Percentiles rank a stretch among this genome's conserved stretches.
Conservation (phyloP, 768 basidiomycete genomes). For the Phanerochaete carnosa region DNA sequence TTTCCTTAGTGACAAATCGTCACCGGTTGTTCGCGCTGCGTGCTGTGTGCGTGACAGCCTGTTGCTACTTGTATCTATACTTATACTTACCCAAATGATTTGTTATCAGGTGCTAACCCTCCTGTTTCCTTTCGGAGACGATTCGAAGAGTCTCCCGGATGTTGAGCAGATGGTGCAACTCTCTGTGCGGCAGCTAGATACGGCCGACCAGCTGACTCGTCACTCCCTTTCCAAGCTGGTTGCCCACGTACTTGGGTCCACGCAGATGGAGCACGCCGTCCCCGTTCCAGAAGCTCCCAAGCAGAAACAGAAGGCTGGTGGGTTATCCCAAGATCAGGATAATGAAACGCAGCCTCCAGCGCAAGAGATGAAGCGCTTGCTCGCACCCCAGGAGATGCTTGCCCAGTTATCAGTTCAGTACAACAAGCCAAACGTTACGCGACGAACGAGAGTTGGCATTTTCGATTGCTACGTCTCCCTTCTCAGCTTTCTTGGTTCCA, state of each 20-base stretch:
- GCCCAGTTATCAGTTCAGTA: slow-evolving; percentile 73
- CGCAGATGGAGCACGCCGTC: slow-evolving; percentile 64
- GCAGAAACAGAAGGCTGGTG: slow-evolving; percentile 54
- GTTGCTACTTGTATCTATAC: not conserved
- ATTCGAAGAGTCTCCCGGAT: slow-evolving; percentile 59
- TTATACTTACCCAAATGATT: not conserved
- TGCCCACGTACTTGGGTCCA: slow-evolving; percentile 80
- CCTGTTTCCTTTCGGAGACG: slow-evolving; percentile 58
- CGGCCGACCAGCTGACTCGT: slow-evolving; percentile 80
- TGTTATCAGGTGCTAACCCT: slow-evolving; percentile 46
- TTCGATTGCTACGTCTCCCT: slow-evolving; percentile 86
- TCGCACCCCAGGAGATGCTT: slow-evolving; percentile 79
- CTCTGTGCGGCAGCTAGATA: slow-evolving; percentile 75
- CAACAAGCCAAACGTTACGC: slow-evolving; percentile 67
- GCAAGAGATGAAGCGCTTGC: slow-evolving; percentile 60
- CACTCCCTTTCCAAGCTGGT: slow-evolving; percentile 74
- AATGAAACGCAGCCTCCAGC: slow-evolving; percentile 46
- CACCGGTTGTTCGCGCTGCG: slow-evolving; percentile 82
- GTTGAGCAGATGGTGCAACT: slow-evolving; percentile 71
- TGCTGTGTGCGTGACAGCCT: slow-evolving; percentile 54
- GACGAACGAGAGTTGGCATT: slow-evolving; percentile 77
- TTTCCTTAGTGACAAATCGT: slow-evolving; percentile 75
- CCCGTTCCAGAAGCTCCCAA: slow-evolving; percentile 44
- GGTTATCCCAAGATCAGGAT: slow-evolving; percentile 49
- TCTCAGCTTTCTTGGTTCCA: slow-evolving; percentile 67